Percentiles rank a stretch among this genome's conserved stretches.
These are phyloP conservation scores for Trametes pubescens DNA, from an alignment of 1,284 basidiomycete species.

Conservation along the genomic window DNA sequence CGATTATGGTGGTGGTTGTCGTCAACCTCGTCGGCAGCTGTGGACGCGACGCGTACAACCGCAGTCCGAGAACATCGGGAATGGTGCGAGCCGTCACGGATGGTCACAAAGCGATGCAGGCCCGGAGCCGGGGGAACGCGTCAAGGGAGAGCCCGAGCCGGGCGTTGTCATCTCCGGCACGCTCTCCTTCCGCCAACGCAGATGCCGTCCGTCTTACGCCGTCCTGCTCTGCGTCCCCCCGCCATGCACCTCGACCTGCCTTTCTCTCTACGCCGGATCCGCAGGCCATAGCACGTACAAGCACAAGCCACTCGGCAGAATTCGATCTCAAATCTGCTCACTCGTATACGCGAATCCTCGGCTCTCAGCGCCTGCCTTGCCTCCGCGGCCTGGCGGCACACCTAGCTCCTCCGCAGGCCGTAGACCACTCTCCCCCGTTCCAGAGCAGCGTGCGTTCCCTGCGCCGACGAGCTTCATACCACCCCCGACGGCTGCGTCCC, in stretches of 20 bases:
- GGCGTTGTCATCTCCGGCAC: background rate
- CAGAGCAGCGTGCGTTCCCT: background rate
- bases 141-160: conserved; percentile 2
- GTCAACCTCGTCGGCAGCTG: background rate
- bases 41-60: background rate
- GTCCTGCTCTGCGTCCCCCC: background rate
- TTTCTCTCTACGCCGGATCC: background rate
- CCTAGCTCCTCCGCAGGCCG: background rate
- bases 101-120: conserved; percentile 3
- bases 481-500: background rate
- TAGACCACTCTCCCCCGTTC: conserved; percentile 6
- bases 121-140: conserved; percentile 15
- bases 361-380: background rate
- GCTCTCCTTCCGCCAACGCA: background rate
- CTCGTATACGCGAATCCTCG: conserved; percentile 8
- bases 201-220: conserved; percentile 13
- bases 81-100: conserved; percentile 14
- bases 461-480: conserved; percentile 18
- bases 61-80: background rate
- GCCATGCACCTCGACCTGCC: background rate
- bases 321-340: background rate
- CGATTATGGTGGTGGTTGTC: background rate
- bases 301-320: background rate
- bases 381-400: background rate
- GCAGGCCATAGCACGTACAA: background rate